phyloP scores from a whole-genome alignment of 805 yeast species.

The Zygosaccharomyces siamensis region DNA sequence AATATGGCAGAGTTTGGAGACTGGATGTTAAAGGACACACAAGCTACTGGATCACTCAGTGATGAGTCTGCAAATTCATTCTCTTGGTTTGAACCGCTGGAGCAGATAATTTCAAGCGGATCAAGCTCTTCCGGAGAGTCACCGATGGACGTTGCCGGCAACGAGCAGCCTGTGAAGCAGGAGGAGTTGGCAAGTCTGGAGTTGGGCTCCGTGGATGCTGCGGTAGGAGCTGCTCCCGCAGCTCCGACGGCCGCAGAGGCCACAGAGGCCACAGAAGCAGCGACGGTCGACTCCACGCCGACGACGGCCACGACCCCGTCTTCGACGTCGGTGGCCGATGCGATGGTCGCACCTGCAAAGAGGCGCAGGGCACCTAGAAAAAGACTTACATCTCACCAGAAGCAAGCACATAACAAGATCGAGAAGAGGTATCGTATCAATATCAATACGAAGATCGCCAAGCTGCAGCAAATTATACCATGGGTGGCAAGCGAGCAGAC shows the following conservation, averaged over 20 bases:
- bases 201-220: neutral
- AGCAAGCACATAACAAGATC: slow-evolving; percentile 67
- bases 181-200: slow-evolving; percentile 3
- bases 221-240: neutral
- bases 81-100: slow-evolving; percentile 29
- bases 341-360: slow-evolving; percentile 17
- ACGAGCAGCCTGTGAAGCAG: slow-evolving; percentile 1
- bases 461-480: slow-evolving; percentile 61
- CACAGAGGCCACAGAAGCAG: neutral
- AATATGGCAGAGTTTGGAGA: slow-evolving; percentile 10
- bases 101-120: slow-evolving; percentile 25
- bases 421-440: slow-evolving; percentile 68
- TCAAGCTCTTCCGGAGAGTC: slow-evolving; percentile 24
- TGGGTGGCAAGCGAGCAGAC: slow-evolving; percentile 60
- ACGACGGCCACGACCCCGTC: no score
- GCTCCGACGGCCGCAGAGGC: slow-evolving; percentile 1
- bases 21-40: slow-evolving; percentile 20
- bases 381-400: slow-evolving; percentile 53
- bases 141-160: slow-evolving; percentile 13
- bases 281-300: neutral
- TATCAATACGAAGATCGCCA: slow-evolving; percentile 66
- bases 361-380: slow-evolving; percentile 50
- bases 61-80: slow-evolving; percentile 10
- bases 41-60: slow-evolving; percentile 10
- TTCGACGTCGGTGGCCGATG: neutral